Evolutionary conservation across 2,329 filamentous ascomycete species (phyloP).

Genomic region (Talaromyces sp.): DNA sequence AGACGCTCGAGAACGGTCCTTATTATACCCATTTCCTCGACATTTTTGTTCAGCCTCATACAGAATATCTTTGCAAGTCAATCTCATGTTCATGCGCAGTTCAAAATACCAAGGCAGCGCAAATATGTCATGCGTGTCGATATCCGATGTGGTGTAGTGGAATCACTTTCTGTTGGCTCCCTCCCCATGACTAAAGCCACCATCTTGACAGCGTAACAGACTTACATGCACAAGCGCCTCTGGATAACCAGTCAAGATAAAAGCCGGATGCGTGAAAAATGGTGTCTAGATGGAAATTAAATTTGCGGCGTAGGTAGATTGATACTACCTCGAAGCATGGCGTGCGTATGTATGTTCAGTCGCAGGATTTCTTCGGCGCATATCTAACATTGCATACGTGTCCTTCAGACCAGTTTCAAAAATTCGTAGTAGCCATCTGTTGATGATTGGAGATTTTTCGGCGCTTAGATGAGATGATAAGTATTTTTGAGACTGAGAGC

Average conservation of each 20-base stretch:
- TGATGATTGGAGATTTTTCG: neutral
- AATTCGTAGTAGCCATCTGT: too few relatives aligned
- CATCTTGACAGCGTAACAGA: neutral
- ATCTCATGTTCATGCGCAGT: neutral
- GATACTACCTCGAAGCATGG: neutral
- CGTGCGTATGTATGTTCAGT: neutral
- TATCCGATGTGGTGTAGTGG: slow-evolving; percentile 10
- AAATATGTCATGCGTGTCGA: slow-evolving; percentile 6
- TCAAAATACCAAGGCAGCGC: neutral
- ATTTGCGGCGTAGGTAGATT: neutral
- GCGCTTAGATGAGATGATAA: neutral
- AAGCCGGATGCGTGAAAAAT: neutral
- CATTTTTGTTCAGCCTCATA: neutral
- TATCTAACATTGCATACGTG: neutral
- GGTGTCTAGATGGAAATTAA: neutral
- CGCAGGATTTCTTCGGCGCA: neutral
- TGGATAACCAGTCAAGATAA: neutral
- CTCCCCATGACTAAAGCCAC: neutral
- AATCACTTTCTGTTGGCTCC: slow-evolving; percentile 2
- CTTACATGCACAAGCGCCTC: neutral
- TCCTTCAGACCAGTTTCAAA: neutral
- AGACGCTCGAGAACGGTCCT: neutral
- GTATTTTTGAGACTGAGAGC: neutral
- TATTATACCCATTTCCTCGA: neutral
- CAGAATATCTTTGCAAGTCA: neutral